phyloP scores from a whole-genome alignment of 441 rosid genomes.

The Bocquillonia castaneifolia region DNA sequence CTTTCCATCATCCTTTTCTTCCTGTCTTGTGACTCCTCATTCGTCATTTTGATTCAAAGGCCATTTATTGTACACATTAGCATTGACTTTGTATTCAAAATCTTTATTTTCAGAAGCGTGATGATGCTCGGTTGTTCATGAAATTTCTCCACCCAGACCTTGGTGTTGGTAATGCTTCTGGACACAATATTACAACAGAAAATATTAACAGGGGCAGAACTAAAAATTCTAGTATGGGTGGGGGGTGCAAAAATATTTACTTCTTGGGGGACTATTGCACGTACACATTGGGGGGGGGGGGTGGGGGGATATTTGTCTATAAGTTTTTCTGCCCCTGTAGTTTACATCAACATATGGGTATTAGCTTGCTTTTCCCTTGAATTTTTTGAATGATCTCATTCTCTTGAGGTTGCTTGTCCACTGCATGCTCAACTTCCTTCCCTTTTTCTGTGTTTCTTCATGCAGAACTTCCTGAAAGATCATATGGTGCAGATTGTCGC shows the following conservation, averaged over 20 bases:
- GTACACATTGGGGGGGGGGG: too few relatives aligned
- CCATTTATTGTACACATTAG: not conserved
- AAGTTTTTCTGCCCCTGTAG: too few relatives aligned
- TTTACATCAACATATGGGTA: too few relatives aligned
- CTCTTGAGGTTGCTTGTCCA: not conserved
- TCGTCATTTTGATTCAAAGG: too few relatives aligned
- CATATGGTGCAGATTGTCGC: slow-evolving; percentile 97
- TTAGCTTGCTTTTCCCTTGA: slow-evolving; percentile 1
- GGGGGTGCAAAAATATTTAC: too few relatives aligned
- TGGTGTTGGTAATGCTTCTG: slow-evolving; percentile 71
- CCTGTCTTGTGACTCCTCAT: not conserved
- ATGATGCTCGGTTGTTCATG: slow-evolving; percentile 96
- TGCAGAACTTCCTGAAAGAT: slow-evolving; percentile 98
- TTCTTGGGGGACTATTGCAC: too few relatives aligned
- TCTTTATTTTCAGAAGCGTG: slow-evolving; percentile 62
- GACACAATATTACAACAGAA: not conserved
- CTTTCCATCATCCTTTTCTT: too few relatives aligned
- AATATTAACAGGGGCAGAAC: not conserved
- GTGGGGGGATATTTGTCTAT: too few relatives aligned
- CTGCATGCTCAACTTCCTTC: not conserved
- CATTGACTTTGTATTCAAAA: slow-evolving; percentile 24
- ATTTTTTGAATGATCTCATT: slow-evolving; percentile 3
- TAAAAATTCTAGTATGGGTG: too few relatives aligned
- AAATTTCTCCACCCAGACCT: slow-evolving; percentile 97
- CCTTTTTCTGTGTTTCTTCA: slow-evolving; percentile 15